Evolutionary conservation across 768 basidiomycete species (phyloP), one percentile per base, ranked within the genome.

Genomic region (Hericium erinaceus): DNA sequence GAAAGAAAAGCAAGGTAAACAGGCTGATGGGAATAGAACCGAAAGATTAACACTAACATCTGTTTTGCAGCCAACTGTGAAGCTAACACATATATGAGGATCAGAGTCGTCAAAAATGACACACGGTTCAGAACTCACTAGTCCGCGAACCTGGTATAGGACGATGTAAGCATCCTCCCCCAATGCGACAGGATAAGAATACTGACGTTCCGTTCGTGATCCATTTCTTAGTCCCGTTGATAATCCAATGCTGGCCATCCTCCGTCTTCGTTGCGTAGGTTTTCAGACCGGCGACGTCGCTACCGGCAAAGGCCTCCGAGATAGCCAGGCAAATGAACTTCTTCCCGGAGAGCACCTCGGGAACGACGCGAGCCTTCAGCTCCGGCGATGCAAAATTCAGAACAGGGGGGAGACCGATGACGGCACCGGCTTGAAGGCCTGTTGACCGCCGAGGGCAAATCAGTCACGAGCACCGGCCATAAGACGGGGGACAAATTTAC

Each of bases 141-240:
- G 61, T 65, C 63, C n/a, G 72, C 71, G 64, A 77, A 78, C n/a
- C 79, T 77, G 50, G 16, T 7, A 41, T 12, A 20, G 28, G 7
- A 39, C 38, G 40, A 20, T 2, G 57, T 46, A 52, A 59, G 55
- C 46, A 33, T 33, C 5, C 33, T 33, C 7, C 6, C 6, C 33
- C 9, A 7, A 33, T 33, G 33, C 33, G 33, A 33, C 33, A 33
- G 7, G 33, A 33, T 8, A 22, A 0, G 2, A 40, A 22, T 16
- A 69, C 75, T 69, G 59, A 80, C 74, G 77, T 80, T 70, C 83
- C 84, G 64, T 89, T 89, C n/a, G 86, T 87, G 63, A 89, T 88
- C 86, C 87, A 90, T 72, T 90, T 90, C 79, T 92, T 92, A 60
- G 84, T 87, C 54, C 88, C 92, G 62, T 88, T 91, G 64, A 95